Percentiles rank a stretch among this genome's conserved stretches.
Conservation (phyloP, 1,139 yeast genomes). For the Lodderomyces orthopsilosis region DNA sequence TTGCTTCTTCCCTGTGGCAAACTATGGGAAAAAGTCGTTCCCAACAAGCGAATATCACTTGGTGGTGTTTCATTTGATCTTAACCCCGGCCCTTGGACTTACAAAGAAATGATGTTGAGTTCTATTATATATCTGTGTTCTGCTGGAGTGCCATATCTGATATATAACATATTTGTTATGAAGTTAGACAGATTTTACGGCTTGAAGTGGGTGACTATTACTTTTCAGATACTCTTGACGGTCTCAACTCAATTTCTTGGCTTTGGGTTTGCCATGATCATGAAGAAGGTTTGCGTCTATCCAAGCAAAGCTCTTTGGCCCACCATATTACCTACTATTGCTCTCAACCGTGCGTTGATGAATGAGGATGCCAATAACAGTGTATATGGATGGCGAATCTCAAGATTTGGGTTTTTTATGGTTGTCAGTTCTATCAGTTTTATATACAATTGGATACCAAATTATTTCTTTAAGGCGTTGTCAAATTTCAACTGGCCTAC, state of each 20-base stretch:
- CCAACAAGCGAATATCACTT: constrained; percentile 19
- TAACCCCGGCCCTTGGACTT: constrained; percentile 55
- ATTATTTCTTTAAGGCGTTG: constrained; percentile 39
- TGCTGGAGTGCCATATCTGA: constrained; percentile 43
- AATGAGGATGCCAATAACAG: constrained; percentile 25
- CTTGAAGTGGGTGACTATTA: constrained; percentile 42
- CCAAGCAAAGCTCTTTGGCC: constrained; percentile 50
- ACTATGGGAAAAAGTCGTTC: constrained; percentile 37
- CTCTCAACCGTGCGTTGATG: constrained; percentile 43
- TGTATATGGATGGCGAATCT: constrained; percentile 42
- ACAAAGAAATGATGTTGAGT: constrained; percentile 63
- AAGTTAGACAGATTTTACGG: constrained; percentile 44
- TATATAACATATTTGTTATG: constrained; percentile 46
- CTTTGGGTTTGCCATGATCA: constrained; percentile 46
- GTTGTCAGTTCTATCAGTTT: constrained; percentile 33
- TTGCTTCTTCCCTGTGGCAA: constrained; percentile 42
- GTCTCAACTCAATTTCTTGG: constrained; percentile 46
- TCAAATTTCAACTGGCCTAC: constrained; percentile 50
- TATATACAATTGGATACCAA: constrained; percentile 43
- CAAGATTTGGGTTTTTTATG: constrained; percentile 40
- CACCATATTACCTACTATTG: constrained; percentile 44
- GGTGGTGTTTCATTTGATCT: constrained; percentile 26
- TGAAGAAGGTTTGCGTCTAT: constrained; percentile 43
- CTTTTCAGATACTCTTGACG: constrained; percentile 37
- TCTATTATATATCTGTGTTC: constrained; percentile 47